Base-by-base conservation (phyloP, 176 grass and related monocot species). In the Zizania latifolia region DNA sequence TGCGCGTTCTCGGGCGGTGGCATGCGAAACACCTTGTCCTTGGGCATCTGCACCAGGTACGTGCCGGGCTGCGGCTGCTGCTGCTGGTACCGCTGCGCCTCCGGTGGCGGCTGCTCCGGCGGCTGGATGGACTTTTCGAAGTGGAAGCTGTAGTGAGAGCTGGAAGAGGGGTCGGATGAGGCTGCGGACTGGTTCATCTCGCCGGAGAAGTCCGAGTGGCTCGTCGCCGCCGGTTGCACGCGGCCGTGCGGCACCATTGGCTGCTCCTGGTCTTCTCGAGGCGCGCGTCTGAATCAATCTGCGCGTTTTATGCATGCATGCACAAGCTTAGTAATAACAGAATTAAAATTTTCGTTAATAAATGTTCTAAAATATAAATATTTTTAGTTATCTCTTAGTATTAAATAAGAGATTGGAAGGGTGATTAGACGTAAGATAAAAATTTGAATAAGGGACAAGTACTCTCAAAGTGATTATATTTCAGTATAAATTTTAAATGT, bases 21-120 rank as follows among this genome's bases (percentile, higher is more conserved):
- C 0, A 91, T 83, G 40, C 87, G 84, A 66, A 87, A 92, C 24
- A 92, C 76, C 70, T 86, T 90, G 75, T 99, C 95, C 82, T 86
- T 87, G 68, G 84, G 84, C 48, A 90, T 78, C 67, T 87, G 84
- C 29, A 90, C 59, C 14, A 90, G 74, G 81, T 90, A 93, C 46
- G 57, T 58, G 39, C 75, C 55, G 17, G 71, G 39, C 38, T 28
- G 56, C 22, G 8, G 44, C 29, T 1, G 30, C 37, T 9, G 55
- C 3, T 22, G n/a, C 4, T 3, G 17, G 4, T 43, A 27, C 0
- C 13, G 16, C 16, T 5, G 10, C 27, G 19, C 27, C 11, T 4
- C 59, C 16, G 45, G 30, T 4, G 14, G 44, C 3, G 6, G 32
- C 43, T 45, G 43, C 43, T 12, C 4, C 1, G 76, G 16, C 22